These are phyloP conservation scores for Leishmania mexicana DNA, from an alignment of 208 protist genomes.

Conservation along the genomic window DNA sequence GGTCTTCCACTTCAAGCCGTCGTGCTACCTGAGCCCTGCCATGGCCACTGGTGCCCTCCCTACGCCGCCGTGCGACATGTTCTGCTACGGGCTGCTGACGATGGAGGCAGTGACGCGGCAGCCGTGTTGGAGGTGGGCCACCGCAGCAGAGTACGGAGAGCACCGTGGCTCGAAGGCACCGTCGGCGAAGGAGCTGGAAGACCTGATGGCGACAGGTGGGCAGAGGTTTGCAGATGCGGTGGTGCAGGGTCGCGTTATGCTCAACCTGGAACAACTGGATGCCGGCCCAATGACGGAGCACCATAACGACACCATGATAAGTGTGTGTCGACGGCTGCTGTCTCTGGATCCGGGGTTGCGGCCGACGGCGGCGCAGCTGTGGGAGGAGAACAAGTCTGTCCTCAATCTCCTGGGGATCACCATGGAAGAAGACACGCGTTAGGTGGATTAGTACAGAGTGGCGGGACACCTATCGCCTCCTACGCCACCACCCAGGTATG, in stretches of 20 bases:
- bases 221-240: background rate
- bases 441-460: background rate
- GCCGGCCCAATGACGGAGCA: background rate
- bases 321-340: conserved; percentile 1
- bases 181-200: background rate
- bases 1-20: conserved; percentile 32
- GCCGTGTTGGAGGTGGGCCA: conserved; percentile 41
- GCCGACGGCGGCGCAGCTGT: background rate
- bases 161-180: background rate
- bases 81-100: conserved; percentile 59
- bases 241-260: background rate
- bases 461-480: background rate
- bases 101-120: conserved; percentile 46
- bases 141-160: background rate
- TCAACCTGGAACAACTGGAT: background rate
- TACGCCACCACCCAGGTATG: background rate
- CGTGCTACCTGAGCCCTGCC: conserved; percentile 74
- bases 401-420: background rate
- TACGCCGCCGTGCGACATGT: conserved; percentile 61
- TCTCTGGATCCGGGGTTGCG: background rate
- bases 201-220: background rate
- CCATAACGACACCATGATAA: background rate
- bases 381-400: conserved; percentile 1
- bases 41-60: conserved; percentile 46
- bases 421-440: background rate